Base-by-base conservation (phyloP, 2,329 filamentous ascomycete species). In the Nannizzia gypsea region DNA sequence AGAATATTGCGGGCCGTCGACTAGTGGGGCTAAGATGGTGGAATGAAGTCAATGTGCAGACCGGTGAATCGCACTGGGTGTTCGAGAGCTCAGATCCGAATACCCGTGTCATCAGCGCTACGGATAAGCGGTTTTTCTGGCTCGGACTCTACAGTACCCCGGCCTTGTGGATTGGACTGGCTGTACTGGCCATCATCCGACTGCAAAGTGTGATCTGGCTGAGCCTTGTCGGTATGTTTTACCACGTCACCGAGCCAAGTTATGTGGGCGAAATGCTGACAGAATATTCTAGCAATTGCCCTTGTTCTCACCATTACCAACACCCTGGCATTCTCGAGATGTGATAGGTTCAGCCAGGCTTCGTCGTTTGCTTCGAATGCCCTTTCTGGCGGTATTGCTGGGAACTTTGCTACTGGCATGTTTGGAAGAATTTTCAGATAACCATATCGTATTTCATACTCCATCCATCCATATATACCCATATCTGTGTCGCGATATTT, bases 361-460 rank as follows among this genome's bases (percentile, higher is more conserved):
- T 82, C 80, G 40, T 81, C 74, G 56, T 79, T 81, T 63, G 81
- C 82, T 5, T 81, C 78, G 50, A 77, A 76, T 44, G 81, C 81
- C 3, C 72, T 84, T 58, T 75, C 77, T 6, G 80, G 81, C 50
- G 77, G 79, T 2, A 72, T 83, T 60, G 79, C 80, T 60, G 77
- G 77, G 65, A 82, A 78, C 65, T 65, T 83, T 63, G 80, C 80
- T 6, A 76, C 79, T 42, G 79, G 79, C 26, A 72, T 83, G 73
- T 72, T 83, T 63, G 79, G 79, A 66, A 77, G 78, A 64, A 70
- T 81, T 62, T 83, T 83, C 69, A 76, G 77, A 65, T 76, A 69
- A 50, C 22, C 8, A 52, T 3, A n/a, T 3, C 22, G n/a, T 48
- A 5, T n/a, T 48, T 20, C 11, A 20, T 22, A n/a, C 20, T 24